Evolutionary conservation across 2,329 filamentous ascomycete species (phyloP), one percentile per base, ranked within the genome.

Genomic region (Clonostachys rhizophaga): DNA sequence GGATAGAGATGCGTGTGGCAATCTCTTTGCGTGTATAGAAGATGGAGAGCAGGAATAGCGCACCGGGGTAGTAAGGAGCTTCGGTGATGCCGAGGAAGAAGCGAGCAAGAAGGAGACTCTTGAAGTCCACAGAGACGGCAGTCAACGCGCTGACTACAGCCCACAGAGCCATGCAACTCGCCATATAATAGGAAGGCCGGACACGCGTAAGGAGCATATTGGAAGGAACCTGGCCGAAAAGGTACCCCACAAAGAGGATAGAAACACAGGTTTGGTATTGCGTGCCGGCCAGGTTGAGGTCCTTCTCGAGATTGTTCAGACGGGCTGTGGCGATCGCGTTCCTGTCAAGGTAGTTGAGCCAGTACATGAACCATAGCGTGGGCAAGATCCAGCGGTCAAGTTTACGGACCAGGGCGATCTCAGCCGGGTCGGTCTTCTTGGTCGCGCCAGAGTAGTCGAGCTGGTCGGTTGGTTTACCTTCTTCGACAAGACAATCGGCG

Each of bases 11-110:
- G 16, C 81, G 69, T 16, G 83, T 68, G 6, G 75, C 78, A 2
- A 84, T 64, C 56, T 84, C 83, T 52, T 78, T 78, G 24, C 81
- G 71, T 1, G 81, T 86, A 55, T 87, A 87, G 47, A 76, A 76
- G 0, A 74, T 56, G 0, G 71, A 11, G 3, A 59, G 49, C 50
- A 58, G 52, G 48, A 55, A 59, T 6, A 54, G 50, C 2, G 62
- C 62, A 10, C 63, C 61, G 2, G 70, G 70, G 56, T 79, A 79
- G 59, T 76, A 79, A 5, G 76, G 71, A 1, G 79, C 79, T 54
- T 81, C 77, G 17, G 78, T 67, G 43, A 74, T 70, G 18, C 77
- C 77, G 2, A 81, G 63, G 48, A 79, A 66, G 48, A 78, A 78
- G 53, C 40, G 79, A 55, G 47, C 46, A 37, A 55, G 47, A 43